phyloP scores from a whole-genome alignment of 2,329 filamentous ascomycete genomes.

The Colletotrichum lentis region DNA sequence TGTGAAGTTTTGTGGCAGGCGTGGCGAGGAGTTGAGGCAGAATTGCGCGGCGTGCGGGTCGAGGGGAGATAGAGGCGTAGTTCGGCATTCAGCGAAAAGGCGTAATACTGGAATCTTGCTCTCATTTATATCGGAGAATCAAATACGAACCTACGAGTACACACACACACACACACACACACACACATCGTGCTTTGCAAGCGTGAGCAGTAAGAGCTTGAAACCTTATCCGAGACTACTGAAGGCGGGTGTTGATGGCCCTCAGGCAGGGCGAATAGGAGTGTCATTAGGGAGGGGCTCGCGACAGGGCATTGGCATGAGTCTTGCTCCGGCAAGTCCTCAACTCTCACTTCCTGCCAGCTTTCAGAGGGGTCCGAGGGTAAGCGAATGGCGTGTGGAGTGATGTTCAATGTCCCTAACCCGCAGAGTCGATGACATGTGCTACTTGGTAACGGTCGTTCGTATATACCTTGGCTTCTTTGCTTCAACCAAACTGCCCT shows the following conservation, averaged over 20 bases:
- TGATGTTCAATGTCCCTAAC: background rate
- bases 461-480: background rate
- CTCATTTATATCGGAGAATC: constrained; percentile 28
- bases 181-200: background rate
- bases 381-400: no score
- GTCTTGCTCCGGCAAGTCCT: background rate
- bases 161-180: constrained; percentile 19
- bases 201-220: no score
- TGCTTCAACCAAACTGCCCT: background rate
- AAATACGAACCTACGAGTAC: constrained; percentile 24
- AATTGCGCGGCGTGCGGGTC: background rate
- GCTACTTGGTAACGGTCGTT: background rate
- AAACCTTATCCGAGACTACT: no score
- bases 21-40: constrained; percentile 5
- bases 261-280: background rate
- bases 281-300: no score
- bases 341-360: background rate
- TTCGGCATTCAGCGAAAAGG: constrained; percentile 36
- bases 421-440: no score
- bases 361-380: background rate
- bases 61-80: constrained; percentile 2
- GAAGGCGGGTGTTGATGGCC: background rate
- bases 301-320: background rate
- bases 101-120: constrained; percentile 36
- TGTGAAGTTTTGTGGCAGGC: background rate